Conservation (phyloP, 352 stramenopile species). For the Phytophthora colocasiae region DNA sequence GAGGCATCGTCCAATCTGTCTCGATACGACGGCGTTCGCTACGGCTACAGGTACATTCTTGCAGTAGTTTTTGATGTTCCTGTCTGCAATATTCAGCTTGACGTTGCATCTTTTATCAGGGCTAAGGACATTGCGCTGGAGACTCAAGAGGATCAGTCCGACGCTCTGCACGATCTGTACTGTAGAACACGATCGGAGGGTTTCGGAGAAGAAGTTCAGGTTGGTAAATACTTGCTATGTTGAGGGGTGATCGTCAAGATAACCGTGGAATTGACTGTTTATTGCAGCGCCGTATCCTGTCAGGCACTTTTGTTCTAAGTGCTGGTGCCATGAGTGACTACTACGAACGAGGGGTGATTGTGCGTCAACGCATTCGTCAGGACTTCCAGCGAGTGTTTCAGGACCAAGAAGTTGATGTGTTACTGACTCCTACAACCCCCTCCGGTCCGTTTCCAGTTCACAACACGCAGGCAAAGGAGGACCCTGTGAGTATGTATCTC, state of each 20-base stretch:
- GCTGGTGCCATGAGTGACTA: constrained; percentile 89
- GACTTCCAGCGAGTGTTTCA: constrained; percentile 74
- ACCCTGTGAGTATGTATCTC: constrained; percentile 88
- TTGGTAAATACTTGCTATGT: constrained; percentile 17
- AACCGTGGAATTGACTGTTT: constrained; percentile 2
- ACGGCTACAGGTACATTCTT: constrained; percentile 71
- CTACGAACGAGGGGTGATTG: constrained; percentile 88
- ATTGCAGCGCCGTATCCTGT: constrained; percentile 85
- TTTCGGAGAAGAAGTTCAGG: constrained; percentile 94
- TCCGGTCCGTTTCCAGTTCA: constrained; percentile 78
- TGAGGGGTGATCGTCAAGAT: background rate
- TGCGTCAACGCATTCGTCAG: constrained; percentile 79
- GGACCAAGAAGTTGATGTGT: constrained; percentile 75
- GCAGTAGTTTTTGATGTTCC: background rate
- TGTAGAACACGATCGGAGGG: constrained; percentile 86
- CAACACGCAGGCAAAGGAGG: constrained; percentile 61
- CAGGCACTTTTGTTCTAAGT: constrained; percentile 92
- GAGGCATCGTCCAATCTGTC: constrained; percentile 98
- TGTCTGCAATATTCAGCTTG: background rate
- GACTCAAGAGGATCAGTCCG: constrained; percentile 70
- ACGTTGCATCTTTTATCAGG: constrained; percentile 32
- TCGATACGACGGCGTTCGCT: constrained; percentile 96
- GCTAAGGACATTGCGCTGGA: constrained; percentile 60
- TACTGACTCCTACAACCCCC: constrained; percentile 89
- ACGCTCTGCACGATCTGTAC: constrained; percentile 87